Base-by-base conservation (phyloP, 495 filamentous ascomycete species). In the Lophium mytilinum region DNA sequence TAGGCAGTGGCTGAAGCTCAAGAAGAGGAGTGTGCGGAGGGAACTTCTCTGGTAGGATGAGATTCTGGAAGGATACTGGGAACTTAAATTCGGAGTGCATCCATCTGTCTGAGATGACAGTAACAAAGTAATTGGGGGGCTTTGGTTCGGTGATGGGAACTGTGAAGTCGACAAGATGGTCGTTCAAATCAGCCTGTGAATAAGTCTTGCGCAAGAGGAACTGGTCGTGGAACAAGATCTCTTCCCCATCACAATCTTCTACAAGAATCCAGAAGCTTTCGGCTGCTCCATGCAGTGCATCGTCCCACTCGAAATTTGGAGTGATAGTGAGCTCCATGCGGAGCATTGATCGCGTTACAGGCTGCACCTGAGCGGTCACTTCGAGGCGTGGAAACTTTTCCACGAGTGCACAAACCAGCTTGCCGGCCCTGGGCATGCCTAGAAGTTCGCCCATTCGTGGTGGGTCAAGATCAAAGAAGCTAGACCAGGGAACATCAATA, bases 81-180 rank as follows among this genome's bases (percentile, higher is more conserved):
- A 99, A 75, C 66, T 91, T 94, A 7, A 90, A 94, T 73, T 97
- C 91, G 11, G 92, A 89, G 65, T 95, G 89, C 88, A 97, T 93
- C 93, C 93, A 99, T 54, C 94, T 79, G 63, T 99, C 93, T 3
- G 91, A 96, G 14, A 95, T 76, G 53, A 96, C 78, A 1, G 89
- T 89, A 66, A 99, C 89, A 73, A 99, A 99, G 73, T 97, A 97
- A 66, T 97, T 94, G 0, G 93, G 93, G 5, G 93, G 94, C 88
- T 96, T 96, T 1, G 93, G 93, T 65, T 99, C 93, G 1, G 89
- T 87, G 62, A 99, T 93, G 1, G 93, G 86, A 5, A 96, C 92
- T 0, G 94, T 96, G 66, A 99, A 95, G 57, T 97, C 93, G 35
- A 99, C 86, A n/a, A 96, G 72, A 65, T 99, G 93, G 69, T 96